Evolutionary conservation across 2,329 filamentous ascomycete species (phyloP).

Genomic region (Beauveria varroae): DNA sequence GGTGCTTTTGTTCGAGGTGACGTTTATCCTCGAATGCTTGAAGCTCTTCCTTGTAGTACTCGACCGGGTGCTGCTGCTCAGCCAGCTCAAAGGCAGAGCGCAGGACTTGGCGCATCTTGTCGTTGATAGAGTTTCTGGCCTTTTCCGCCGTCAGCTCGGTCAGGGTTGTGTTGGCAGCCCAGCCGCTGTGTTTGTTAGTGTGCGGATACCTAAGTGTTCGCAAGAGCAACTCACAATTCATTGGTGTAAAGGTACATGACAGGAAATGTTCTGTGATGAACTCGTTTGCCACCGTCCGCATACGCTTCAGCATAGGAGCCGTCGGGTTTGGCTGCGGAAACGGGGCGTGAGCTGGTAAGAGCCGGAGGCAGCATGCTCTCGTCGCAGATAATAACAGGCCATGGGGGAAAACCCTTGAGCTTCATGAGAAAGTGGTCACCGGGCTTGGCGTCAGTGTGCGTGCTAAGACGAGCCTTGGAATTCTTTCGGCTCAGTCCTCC

Average conservation of each 20-base stretch:
- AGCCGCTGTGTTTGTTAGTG: constrained; percentile 53
- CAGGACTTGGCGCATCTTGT: constrained; percentile 75
- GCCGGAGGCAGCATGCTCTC: constrained; percentile 84
- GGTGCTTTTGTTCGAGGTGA: constrained; percentile 47
- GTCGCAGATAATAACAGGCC: constrained; percentile 90
- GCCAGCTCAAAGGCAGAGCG: constrained; percentile 75
- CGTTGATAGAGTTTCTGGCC: constrained; percentile 58
- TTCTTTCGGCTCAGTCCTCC: constrained; percentile 76
- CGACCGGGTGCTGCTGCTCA: constrained; percentile 66
- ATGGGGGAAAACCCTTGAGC: constrained; percentile 89
- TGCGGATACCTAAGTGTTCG: background rate
- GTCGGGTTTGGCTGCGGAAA: constrained; percentile 73
- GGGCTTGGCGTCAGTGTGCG: constrained; percentile 72
- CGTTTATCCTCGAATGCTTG: constrained; percentile 57
- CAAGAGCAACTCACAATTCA: constrained; percentile 72
- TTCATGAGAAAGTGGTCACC: constrained; percentile 90
- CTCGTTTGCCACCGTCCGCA: constrained; percentile 79
- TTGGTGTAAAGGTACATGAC: constrained; percentile 95
- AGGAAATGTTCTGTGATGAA: constrained; percentile 77
- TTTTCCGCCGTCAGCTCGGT: constrained; percentile 68
- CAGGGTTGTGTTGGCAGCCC: constrained; percentile 81
- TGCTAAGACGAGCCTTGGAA: constrained; percentile 58
- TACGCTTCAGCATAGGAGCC: constrained; percentile 84
- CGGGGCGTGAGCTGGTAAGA: constrained; percentile 70
- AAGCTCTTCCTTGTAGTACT: constrained; percentile 78